Percentiles rank a stretch among this genome's conserved stretches.
Conservation (phyloP, 495 filamentous ascomycete genomes). For the Aspergillus wentii region DNA sequence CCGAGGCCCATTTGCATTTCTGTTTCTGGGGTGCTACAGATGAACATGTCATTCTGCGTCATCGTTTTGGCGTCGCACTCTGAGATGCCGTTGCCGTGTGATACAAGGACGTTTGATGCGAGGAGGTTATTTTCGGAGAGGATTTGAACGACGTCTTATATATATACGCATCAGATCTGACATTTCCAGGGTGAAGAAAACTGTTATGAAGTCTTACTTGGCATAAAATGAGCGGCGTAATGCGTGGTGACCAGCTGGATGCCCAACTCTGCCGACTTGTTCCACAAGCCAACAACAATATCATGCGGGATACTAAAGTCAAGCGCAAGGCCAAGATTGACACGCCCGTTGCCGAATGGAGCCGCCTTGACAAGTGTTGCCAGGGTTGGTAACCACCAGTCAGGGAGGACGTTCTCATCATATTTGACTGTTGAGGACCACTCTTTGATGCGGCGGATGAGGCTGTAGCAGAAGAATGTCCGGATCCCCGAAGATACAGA, state of each 20-base stretch:
- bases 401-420: slow-evolving; percentile 24
- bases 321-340: slow-evolving; percentile 37
- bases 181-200: neutral
- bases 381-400: slow-evolving; percentile 35
- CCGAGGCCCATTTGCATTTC: slow-evolving; percentile 39
- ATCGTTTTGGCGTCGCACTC: slow-evolving; percentile 22
- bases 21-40: slow-evolving; percentile 36
- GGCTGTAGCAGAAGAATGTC: slow-evolving; percentile 42
- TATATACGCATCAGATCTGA: slow-evolving; percentile 2
- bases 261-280: slow-evolving; percentile 17
- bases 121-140: slow-evolving; percentile 30
- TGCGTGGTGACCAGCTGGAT: slow-evolving; percentile 35
- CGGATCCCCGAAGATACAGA: slow-evolving; percentile 42
- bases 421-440: slow-evolving; percentile 31
- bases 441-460: slow-evolving; percentile 22
- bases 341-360: slow-evolving; percentile 34
- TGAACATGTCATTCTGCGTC: slow-evolving; percentile 10
- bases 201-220: slow-evolving; percentile 8
- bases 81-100: slow-evolving; percentile 25
- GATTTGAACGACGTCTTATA: slow-evolving; percentile 17
- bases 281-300: slow-evolving; percentile 22
- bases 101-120: slow-evolving; percentile 29
- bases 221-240: slow-evolving; percentile 6
- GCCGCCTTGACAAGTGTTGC: slow-evolving; percentile 21
- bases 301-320: slow-evolving; percentile 34